These are phyloP conservation scores for Flaveria floridana DNA, from an alignment of 140 eudicot species.

Conservation along the genomic window DNA sequence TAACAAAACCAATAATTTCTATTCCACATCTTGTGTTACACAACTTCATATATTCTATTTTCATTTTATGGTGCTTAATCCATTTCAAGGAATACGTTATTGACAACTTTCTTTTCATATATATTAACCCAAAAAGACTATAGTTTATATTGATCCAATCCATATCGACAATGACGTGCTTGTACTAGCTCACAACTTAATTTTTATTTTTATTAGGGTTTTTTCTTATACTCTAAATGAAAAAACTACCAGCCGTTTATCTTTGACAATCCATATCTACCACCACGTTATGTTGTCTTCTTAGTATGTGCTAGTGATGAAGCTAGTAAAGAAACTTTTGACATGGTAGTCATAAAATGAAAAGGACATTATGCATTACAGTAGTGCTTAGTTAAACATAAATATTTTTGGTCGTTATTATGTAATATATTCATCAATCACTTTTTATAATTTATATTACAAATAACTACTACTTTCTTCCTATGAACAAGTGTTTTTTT, in stretches of 20 bases:
- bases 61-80: no score
- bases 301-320: background rate
- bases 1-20: no score
- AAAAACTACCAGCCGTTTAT: background rate
- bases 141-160: no score
- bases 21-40: no score
- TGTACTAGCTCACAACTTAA: no score
- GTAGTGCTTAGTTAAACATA: background rate
- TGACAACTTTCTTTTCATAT: no score
- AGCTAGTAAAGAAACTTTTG: background rate
- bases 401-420: background rate
- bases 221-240: background rate
- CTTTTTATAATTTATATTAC: background rate
- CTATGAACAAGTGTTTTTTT: background rate
- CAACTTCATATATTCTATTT: no score
- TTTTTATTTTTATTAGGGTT: no score
- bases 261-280: background rate
- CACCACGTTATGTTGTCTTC: background rate
- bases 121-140: no score
- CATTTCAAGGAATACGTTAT: no score
- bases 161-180: no score
- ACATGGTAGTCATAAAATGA: background rate
- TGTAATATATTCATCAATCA: background rate
- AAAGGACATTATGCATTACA: background rate
- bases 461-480: background rate